phyloP scores from a whole-genome alignment of 768 basidiomycete species.

The Lactarius akahatsu region DNA sequence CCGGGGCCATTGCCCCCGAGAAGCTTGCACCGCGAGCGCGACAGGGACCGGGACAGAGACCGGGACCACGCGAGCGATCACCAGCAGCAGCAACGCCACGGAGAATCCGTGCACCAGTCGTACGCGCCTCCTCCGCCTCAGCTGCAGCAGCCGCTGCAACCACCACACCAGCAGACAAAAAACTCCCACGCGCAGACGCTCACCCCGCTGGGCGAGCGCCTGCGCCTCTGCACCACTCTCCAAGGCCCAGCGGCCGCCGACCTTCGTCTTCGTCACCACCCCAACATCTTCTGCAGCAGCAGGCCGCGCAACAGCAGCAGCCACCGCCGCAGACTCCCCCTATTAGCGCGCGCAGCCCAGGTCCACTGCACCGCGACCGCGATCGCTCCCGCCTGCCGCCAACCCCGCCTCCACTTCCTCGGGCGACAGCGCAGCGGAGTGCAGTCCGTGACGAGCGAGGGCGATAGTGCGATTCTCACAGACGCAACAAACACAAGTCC shows the following conservation, averaged over 20 bases:
- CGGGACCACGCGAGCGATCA: background rate
- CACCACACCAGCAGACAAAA: slow-evolving; percentile 27
- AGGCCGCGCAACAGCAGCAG: slow-evolving; percentile 9
- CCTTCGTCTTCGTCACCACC: slow-evolving; percentile 21
- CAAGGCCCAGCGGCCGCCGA: slow-evolving; percentile 31
- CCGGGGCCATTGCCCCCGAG: slow-evolving; percentile 8
- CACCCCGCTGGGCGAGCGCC: slow-evolving; percentile 33
- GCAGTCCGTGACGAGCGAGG: slow-evolving; percentile 22
- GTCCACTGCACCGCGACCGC: background rate
- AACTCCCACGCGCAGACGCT: slow-evolving; percentile 31
- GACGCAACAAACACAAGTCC: background rate
- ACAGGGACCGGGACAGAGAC: background rate
- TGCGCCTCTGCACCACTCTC: slow-evolving; percentile 26
- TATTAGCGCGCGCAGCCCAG: slow-evolving; percentile 22
- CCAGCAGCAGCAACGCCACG: background rate
- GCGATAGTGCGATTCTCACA: background rate
- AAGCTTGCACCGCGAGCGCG: slow-evolving; percentile 15
- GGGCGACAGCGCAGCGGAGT: slow-evolving; percentile 10
- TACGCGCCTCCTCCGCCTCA: slow-evolving; percentile 26
- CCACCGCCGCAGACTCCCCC: slow-evolving; percentile 16
- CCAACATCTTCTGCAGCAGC: slow-evolving; percentile 13
- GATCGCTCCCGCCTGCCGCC: slow-evolving; percentile 4
- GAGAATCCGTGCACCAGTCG: slow-evolving; percentile 12
- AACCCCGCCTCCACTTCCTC: slow-evolving; percentile 13
- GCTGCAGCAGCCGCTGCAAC: slow-evolving; percentile 24